phyloP scores from a whole-genome alignment of 2,329 filamentous ascomycete genomes.

The Diaporthe australafricana region DNA sequence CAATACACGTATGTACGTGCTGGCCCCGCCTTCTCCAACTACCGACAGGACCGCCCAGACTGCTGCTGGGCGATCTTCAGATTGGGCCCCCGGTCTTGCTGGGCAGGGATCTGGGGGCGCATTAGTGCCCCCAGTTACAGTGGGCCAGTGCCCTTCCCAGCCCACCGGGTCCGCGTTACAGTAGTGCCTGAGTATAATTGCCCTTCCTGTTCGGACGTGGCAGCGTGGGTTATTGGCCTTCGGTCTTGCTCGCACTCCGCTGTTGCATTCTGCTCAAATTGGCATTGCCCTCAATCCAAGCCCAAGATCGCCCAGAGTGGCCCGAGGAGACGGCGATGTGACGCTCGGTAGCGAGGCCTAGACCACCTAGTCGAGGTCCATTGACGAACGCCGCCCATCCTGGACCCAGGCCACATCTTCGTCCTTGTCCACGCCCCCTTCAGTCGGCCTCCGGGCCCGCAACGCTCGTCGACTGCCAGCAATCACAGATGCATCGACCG shows the following conservation, averaged over 20 bases:
- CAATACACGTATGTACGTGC: background rate
- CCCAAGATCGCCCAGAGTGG: background rate
- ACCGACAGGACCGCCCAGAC: constrained; percentile 17
- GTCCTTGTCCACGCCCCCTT: no score
- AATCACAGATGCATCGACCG: background rate
- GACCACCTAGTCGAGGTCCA: background rate
- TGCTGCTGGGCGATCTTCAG: constrained; percentile 19
- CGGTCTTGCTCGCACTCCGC: constrained; percentile 21
- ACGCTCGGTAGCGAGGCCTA: background rate
- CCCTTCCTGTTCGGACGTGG: background rate
- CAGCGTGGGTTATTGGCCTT: no score
- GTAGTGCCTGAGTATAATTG: background rate
- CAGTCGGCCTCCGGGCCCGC: background rate
- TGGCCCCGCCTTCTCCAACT: background rate
- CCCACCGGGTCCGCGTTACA: background rate
- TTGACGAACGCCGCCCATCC: background rate
- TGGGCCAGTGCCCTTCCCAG: background rate
- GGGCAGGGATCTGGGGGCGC: background rate
- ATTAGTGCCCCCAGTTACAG: background rate
- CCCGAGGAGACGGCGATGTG: background rate
- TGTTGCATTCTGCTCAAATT: background rate
- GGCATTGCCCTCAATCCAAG: background rate
- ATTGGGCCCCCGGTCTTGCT: background rate
- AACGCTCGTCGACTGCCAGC: background rate
- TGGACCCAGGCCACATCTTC: no score